Evolutionary conservation across 176 grass and related monocot genomes (phyloP), one percentile per base, ranked within the genome.

Genomic region (Carex myosuroides): DNA sequence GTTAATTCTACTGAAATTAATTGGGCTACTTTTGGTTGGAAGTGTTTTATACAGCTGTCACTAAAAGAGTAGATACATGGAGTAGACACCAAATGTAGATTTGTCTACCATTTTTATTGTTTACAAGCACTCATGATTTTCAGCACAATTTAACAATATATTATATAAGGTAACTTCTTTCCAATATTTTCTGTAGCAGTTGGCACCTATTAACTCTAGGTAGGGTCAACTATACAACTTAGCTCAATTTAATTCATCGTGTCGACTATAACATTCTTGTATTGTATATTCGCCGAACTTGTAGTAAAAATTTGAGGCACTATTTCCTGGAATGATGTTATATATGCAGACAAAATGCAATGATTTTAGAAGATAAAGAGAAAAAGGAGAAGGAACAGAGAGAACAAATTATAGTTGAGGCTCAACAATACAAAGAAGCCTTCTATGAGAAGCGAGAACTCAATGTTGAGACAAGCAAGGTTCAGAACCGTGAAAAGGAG

Each of bases 321-420:
- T 71, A 48, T 39, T 70, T 64, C 56, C 81, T 79, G 69, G 59
- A 57, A 18, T 32, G 26, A 54, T 75, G 37, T 68, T 72, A 1
- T 85, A 37, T 87, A 29, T 67, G 85, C 91, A 96, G 93, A 39
- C 87, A 96, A 88, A 96, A 96, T 89, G 81, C 87, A 46, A 86
- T 93, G 46, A 85, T 89, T 59, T 72, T 96, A 21, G 93, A 95
- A 85, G 89, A 95, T 22, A 95, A 95, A 75, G 93, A 95, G 89
- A 91, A 89, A 73, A 50, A 96, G 0, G 93, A 96, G 63, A 91
- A 96, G 89, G 91, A 93, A 68, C 75, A 80, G 83, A 88, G 88
- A 87, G 92, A 77, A 68, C 89, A 91, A 78, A 96, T 96, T 61
- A 79, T 96, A 54, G 54, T 96, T 55, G 93, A 89, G 26, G 85